Evolutionary conservation across 805 yeast genomes (phyloP), one percentile per base, ranked within the genome.

Genomic region (Cyberlindnera sargentensis): DNA sequence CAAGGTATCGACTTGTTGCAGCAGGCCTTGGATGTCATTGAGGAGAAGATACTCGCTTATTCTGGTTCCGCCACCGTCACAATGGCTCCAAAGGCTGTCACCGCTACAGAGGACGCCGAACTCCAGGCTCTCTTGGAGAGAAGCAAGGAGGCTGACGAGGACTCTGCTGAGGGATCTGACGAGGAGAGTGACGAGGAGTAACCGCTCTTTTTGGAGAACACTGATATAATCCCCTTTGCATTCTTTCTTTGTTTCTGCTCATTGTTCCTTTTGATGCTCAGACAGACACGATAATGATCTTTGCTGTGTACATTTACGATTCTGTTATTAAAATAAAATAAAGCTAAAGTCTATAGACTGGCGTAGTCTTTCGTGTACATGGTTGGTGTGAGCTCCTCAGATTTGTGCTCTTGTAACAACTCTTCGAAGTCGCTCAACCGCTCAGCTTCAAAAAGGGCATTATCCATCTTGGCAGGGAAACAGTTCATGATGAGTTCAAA

Each of bases 81-180:
- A 43, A 91, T 91, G 97, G 91, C 95, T 57, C 98, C 99, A 62
- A 91, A 90, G 79, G 97, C 98, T 36, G 98, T 93, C 53, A 89
- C 97, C 45, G 98, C 96, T 48, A 86, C 93, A 47, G 99, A 93
- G 65, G 99, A 93, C 66, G 98, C 96, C 47, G 97, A 90, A 70
- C 78, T 93, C 61, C 95, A 89, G 68, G 96, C 95, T 48, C 77
- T 93, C 53, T 81, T 93, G 78, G 97, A 91, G 70, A 78, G 86
- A 63, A 86, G 88, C 63, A 97, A 88, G 71, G 75, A 83, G 62
- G 90, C 85, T 61, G 80, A 82, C 63, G 82, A 82, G 57, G 89
- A 85, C 46, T 83, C 88, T 39, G 90, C 84, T 45, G 95, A 85
- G 53, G 93, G 76, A 31, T 75, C 73, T 43, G 76, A 71, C 36